A percentile compares a stretch with the other conserved stretches of the same genome.
Conservation (phyloP, 2,329 filamentous ascomycete genomes). For the Aspergillus aculeatinus region DNA sequence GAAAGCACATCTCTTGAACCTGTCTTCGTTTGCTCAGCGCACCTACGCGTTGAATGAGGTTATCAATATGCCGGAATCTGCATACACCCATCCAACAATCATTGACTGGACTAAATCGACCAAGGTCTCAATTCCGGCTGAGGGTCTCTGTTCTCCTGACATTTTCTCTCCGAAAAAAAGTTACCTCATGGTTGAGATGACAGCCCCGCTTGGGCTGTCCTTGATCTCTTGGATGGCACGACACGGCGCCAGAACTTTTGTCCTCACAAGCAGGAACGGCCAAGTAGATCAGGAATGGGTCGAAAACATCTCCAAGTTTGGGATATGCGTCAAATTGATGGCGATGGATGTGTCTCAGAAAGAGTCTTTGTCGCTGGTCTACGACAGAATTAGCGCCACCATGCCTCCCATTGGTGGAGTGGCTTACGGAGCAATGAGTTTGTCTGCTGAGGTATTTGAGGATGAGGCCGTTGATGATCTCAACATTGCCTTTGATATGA, state of each 20-base stretch:
- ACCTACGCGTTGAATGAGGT: too few relatives aligned
- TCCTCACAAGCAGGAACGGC: neutral
- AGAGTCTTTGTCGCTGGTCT: too few relatives aligned
- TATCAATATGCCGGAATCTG: too few relatives aligned
- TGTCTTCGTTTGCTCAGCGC: too few relatives aligned
- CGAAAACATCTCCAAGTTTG: neutral
- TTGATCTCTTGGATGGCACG: neutral
- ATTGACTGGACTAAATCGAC: neutral
- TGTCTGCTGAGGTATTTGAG: neutral
- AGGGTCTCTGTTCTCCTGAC: neutral
- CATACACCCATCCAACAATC: neutral
- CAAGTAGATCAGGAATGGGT: neutral
- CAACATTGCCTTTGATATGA: neutral
- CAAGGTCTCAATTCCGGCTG: neutral
- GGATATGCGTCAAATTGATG: neutral
- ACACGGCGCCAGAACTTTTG: neutral
- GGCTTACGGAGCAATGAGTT: neutral
- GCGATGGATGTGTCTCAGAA: neutral
- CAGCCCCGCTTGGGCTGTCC: neutral
- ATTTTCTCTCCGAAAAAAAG: neutral
- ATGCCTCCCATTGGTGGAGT: neutral
- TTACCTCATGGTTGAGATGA: neutral
- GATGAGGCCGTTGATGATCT: neutral
- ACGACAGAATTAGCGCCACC: neutral
- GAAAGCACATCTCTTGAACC: too few relatives aligned